phyloP scores from a whole-genome alignment of 164 flowering plant genomes.

The Cinnamomum chago region DNA sequence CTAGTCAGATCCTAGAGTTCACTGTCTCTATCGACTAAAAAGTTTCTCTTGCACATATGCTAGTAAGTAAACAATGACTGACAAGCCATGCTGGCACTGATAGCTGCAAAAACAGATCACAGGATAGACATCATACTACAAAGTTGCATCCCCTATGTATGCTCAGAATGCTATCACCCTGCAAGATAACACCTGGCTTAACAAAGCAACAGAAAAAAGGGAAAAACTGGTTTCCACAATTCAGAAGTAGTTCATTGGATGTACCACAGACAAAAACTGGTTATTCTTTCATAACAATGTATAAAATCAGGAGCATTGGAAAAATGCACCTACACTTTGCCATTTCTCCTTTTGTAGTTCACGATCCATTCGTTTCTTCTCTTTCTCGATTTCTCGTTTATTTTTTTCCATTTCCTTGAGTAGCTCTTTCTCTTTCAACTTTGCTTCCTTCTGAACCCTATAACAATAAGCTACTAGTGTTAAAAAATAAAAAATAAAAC shows the following conservation, averaged over 20 bases:
- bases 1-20: background rate
- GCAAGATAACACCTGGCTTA: background rate
- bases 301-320: background rate
- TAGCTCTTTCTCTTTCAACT: conserved; percentile 49
- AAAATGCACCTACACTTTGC: conserved; percentile 29
- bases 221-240: too few species aligned
- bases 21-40: background rate
- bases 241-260: too few species aligned
- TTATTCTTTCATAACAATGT: too few species aligned
- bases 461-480: background rate
- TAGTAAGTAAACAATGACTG: background rate
- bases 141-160: background rate
- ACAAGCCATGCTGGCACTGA: background rate
- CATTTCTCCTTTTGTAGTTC: conserved; percentile 57
- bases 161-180: background rate
- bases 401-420: conserved; percentile 65
- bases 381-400: conserved; percentile 63
- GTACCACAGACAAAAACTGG: too few species aligned
- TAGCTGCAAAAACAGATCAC: background rate
- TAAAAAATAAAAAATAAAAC: background rate
- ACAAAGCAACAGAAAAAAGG: background rate
- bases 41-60: background rate
- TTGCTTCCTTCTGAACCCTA: conserved; percentile 70
- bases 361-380: conserved; percentile 61
- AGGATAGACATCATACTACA: background rate